phyloP scores from a whole-genome alignment of 768 basidiomycete species.

The Grammothele lineata region DNA sequence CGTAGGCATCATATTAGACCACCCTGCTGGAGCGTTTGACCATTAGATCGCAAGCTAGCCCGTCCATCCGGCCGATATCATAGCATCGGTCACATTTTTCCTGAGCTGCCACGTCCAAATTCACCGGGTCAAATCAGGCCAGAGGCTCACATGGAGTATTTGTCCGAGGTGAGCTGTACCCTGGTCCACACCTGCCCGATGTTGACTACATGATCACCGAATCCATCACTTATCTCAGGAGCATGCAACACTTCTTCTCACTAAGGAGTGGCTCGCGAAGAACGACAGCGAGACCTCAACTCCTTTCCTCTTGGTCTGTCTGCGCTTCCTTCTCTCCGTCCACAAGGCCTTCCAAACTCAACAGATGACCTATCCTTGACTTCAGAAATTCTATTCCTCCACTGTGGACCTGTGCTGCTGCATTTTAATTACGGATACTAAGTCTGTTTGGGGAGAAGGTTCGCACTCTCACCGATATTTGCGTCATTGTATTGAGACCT shows the following conservation, averaged over 20 bases:
- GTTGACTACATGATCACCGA: not conserved
- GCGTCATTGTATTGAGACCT: not conserved
- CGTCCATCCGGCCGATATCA: too few relatives aligned
- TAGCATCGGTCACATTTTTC: too few relatives aligned
- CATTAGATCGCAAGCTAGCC: too few relatives aligned
- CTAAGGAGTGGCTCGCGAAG: constrained; percentile 74
- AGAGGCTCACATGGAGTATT: constrained; percentile 14
- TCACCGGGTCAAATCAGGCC: too few relatives aligned
- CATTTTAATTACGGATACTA: constrained; percentile 71
- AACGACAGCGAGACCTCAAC: constrained; percentile 53
- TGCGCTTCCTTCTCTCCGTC: not conserved
- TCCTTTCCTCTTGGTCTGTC: constrained; percentile 70
- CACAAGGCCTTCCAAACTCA: too few relatives aligned
- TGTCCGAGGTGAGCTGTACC: constrained; percentile 27
- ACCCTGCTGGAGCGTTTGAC: too few relatives aligned
- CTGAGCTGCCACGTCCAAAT: too few relatives aligned
- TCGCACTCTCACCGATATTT: not conserved
- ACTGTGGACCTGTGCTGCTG: constrained; percentile 53
- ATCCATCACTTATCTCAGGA: constrained; percentile 35
- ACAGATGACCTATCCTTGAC: too few relatives aligned
- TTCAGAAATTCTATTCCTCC: constrained; percentile 63
- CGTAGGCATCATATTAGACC: too few relatives aligned
- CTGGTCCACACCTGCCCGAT: constrained; percentile 26
- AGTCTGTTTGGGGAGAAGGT: constrained; percentile 75
- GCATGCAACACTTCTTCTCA: constrained; percentile 49